A percentile compares a stretch with the other conserved stretches of the same genome.
phyloP scores from a whole-genome alignment of 2,329 filamentous ascomycete species.

The Arthrobotrys pseudoclavata region DNA sequence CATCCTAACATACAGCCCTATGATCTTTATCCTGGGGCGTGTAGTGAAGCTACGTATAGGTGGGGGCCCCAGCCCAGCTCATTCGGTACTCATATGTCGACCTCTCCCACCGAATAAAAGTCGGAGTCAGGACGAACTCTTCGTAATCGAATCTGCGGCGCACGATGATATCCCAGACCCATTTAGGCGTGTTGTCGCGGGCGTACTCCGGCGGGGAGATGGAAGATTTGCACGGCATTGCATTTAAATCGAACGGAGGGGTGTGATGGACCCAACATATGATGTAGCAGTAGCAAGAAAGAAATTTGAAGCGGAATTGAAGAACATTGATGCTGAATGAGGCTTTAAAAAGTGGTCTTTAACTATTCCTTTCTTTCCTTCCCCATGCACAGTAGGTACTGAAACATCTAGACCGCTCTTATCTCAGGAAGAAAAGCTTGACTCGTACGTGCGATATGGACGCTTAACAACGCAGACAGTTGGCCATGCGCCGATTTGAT shows the following conservation, averaged over 20 bases:
- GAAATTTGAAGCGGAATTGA: not conserved
- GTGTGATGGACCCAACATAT: constrained; percentile 1
- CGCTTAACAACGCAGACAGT: constrained; percentile 34
- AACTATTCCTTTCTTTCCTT: not conserved
- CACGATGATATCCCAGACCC: constrained; percentile 56
- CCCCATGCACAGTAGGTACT: not conserved
- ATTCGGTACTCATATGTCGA: constrained; percentile 54
- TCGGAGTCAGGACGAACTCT: constrained; percentile 48
- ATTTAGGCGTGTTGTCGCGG: constrained; percentile 51
- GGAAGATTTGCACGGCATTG: constrained; percentile 58
- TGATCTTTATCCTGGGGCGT: too few species aligned
- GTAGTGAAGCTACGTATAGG: not conserved
- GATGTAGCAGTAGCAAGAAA: not conserved
- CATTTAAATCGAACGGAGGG: not conserved
- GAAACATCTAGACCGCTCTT: constrained; percentile 13
- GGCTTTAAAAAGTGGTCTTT: not conserved
- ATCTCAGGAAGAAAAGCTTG: constrained; percentile 8
- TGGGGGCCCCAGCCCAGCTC: constrained; percentile 23
- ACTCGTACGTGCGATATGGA: not conserved
- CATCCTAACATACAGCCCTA: not conserved
- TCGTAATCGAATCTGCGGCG: constrained; percentile 50
- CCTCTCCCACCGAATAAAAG: constrained; percentile 52
- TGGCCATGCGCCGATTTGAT: constrained; percentile 52
- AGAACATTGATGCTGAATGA: not conserved
- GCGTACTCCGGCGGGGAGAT: constrained; percentile 54